These are phyloP conservation scores for Apostasia shenzhenica DNA, from an alignment of 106 monocot species.

Conservation along the genomic window DNA sequence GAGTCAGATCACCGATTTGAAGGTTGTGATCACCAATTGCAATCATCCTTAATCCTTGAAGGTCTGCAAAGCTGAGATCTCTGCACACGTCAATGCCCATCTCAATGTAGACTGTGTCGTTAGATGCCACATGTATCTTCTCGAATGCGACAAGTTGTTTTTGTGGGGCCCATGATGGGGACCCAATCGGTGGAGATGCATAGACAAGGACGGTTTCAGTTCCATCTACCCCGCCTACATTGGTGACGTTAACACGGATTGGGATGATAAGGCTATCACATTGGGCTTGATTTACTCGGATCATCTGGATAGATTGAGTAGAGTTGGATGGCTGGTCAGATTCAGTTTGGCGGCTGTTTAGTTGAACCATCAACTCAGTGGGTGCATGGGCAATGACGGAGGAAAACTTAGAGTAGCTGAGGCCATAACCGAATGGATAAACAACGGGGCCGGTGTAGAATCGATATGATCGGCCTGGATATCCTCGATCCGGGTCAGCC, in stretches of 20 bases:
- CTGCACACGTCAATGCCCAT: conserved; percentile 60
- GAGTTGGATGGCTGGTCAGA: conserved; percentile 1
- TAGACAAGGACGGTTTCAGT: conserved; percentile 54
- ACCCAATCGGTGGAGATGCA: conserved; percentile 24
- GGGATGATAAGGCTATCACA: conserved; percentile 37
- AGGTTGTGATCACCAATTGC: conserved; percentile 61
- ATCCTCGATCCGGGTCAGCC: conserved; percentile 30
- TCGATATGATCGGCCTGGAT: conserved; percentile 74
- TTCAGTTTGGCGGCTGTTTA: conserved; percentile 14
- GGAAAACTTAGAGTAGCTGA: conserved; percentile 59
- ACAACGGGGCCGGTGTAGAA: conserved; percentile 78
- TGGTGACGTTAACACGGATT: conserved; percentile 51
- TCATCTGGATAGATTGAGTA: conserved; percentile 5
- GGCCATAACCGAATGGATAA: conserved; percentile 70
- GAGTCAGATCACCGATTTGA: conserved; percentile 54
- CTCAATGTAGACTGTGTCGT: conserved; percentile 16
- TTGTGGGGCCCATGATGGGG: conserved; percentile 10
- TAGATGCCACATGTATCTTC: conserved; percentile 51
- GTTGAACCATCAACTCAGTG: conserved; percentile 17
- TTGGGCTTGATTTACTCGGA: conserved; percentile 33
- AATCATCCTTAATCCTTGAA: conserved; percentile 49
- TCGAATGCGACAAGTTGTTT: conserved; percentile 54
- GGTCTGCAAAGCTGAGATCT: conserved; percentile 55
- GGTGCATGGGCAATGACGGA: conserved; percentile 40
- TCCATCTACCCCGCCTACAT: conserved; percentile 37